These are phyloP conservation scores for Sugiyamaella lignohabitans DNA, from an alignment of 805 yeast genomes.

Conservation along the genomic window DNA sequence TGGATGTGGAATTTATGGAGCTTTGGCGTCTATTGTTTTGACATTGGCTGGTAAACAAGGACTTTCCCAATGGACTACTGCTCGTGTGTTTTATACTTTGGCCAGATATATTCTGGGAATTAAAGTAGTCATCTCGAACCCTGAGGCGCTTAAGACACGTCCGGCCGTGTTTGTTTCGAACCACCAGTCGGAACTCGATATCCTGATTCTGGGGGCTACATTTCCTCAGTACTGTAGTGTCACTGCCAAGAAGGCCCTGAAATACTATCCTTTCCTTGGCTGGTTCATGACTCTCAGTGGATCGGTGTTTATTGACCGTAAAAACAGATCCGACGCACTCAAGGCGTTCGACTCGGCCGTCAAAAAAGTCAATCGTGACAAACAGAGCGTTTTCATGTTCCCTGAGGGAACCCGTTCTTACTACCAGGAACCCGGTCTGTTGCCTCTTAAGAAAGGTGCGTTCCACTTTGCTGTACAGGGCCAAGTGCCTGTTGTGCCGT, in stretches of 20 bases:
- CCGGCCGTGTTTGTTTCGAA: slow-evolving; percentile 83
- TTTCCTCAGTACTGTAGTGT: slow-evolving; percentile 89
- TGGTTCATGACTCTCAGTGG: slow-evolving; percentile 95
- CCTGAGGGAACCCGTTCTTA: slow-evolving; percentile 98
- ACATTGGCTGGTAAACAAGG: slow-evolving; percentile 67
- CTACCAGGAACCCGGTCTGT: slow-evolving; percentile 54
- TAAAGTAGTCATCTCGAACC: slow-evolving; percentile 61
- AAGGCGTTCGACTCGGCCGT: slow-evolving; percentile 68
- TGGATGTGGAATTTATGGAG: slow-evolving; percentile 45
- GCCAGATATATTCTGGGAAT: slow-evolving; percentile 62
- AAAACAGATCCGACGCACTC: slow-evolving; percentile 67
- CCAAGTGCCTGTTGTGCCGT: slow-evolving; percentile 80
- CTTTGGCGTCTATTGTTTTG: slow-evolving; percentile 61
- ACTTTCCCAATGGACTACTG: slow-evolving; percentile 84
- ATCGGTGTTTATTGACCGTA: slow-evolving; percentile 83
- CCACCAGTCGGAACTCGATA: slow-evolving; percentile 88
- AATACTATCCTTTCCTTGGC: slow-evolving; percentile 84
- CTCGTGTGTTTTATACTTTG: slow-evolving; percentile 65
- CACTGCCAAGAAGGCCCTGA: slow-evolving; percentile 81
- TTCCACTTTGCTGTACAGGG: slow-evolving; percentile 96
- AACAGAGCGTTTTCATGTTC: slow-evolving; percentile 79
- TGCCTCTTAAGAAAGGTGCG: slow-evolving; percentile 95
- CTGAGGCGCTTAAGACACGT: slow-evolving; percentile 44
- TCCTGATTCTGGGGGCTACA: slow-evolving; percentile 68
- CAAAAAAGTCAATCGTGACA: slow-evolving; percentile 48